These are phyloP conservation scores for Alectoria sarmentosa DNA, from an alignment of 495 filamentous ascomycete species.

Conservation along the genomic window DNA sequence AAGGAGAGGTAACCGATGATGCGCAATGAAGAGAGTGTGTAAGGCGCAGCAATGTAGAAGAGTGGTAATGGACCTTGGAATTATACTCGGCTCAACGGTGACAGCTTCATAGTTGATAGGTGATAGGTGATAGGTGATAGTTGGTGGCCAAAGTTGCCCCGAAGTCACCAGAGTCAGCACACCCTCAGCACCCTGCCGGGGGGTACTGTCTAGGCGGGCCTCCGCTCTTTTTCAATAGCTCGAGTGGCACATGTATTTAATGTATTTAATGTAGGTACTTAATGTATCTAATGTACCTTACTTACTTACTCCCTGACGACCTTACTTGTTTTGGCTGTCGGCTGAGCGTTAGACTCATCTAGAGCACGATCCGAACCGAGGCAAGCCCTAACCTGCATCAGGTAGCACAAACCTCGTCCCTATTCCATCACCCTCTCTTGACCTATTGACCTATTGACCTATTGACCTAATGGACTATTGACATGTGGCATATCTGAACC, in stretches of 20 bases:
- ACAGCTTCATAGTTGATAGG: neutral
- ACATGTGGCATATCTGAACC: no score
- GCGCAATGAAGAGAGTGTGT: neutral
- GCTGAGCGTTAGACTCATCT: neutral
- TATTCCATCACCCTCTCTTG: neutral
- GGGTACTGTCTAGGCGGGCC: no score
- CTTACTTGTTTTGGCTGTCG: neutral
- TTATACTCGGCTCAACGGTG: neutral
- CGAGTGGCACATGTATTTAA: no score
- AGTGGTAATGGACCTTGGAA: neutral
- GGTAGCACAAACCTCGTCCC: neutral
- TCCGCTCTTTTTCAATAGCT: no score
- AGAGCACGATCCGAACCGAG: constrained; percentile 4
- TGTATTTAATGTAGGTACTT: no score
- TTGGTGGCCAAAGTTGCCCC: neutral
- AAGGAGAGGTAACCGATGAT: no score
- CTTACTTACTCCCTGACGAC: no score
- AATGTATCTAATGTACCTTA: neutral
- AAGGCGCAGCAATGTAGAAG: neutral
- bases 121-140: no score
- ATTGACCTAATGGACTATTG: no score
- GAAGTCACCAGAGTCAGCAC: neutral
- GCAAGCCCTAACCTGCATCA: neutral
- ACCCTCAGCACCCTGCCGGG: neutral
- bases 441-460: no score